Evolutionary conservation across 83 land plant species (phyloP), one percentile per base, ranked within the genome.

Genomic region (Larix sibirica): DNA sequence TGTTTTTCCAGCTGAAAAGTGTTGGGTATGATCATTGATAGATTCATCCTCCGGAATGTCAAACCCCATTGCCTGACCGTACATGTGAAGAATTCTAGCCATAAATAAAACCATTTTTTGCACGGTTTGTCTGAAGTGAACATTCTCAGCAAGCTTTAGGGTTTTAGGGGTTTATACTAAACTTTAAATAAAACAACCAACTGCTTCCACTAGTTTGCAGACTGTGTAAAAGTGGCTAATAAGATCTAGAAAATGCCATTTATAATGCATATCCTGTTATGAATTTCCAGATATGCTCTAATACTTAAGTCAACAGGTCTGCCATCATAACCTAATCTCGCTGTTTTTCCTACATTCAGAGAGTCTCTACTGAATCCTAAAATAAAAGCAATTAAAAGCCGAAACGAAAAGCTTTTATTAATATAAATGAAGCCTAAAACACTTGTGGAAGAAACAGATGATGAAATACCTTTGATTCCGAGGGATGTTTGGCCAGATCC

Each of bases 401-500:
- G 16, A 67, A 67, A 67, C 16, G 21, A 23, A 74, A 21, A 74
- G 77, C 77, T 74, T 44, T 21, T 1, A 54, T 21, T 44, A 3
- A 16, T 56, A 36, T 8, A 20, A 28, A 4, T 36, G 5, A 16
- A 59, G 10, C 6, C 40, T 58, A 4, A 50, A 14, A 77, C 44
- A 54, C 12, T 16, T 16, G 80, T 7, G 7, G 9, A 24, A 20
- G 20, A 58, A 4, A 71, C 20, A 65, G n/a, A 14, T 31, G 58
- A n/a, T 6, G 56, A 44, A 42, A 24, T 36, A 97, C 99, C 99
- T 93, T 93, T 96, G 87, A 98, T 96, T 40, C 99, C 99, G 21
- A 98, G 90, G 62, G 99, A 98, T 10, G 99, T 98, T 76, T 98
- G 99, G 8, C 99, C 99, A 9, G 99, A 94, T 80, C 96, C 99